These are phyloP conservation scores for Leptographium galeiforme DNA, from an alignment of 2,329 filamentous ascomycete genomes.

Conservation along the genomic window DNA sequence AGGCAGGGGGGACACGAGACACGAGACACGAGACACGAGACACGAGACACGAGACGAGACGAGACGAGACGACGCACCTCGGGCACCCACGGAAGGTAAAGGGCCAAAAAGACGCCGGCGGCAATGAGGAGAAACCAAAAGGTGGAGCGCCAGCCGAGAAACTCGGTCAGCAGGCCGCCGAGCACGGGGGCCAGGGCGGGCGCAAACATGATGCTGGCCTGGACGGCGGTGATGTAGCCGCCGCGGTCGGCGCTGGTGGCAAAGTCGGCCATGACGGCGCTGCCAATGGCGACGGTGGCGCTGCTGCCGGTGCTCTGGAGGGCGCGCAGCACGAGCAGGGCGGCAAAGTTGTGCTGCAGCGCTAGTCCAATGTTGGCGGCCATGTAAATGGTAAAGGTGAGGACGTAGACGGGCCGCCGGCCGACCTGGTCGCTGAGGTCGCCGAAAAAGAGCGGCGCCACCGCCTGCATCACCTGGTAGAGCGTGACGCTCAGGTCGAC, in stretches of 20 bases:
- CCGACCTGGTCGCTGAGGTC: conserved; percentile 34
- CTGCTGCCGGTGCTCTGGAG: conserved; percentile 38
- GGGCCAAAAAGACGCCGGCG: conserved; percentile 20
- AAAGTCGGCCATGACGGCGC: conserved; percentile 33
- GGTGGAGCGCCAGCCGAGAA: conserved; percentile 37
- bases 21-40: no score
- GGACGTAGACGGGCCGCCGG: conserved; percentile 31
- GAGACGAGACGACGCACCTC: conserved; percentile 4
- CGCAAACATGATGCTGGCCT: conserved; percentile 27
- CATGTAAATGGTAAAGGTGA: conserved; percentile 32
- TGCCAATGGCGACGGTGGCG: conserved; percentile 38
- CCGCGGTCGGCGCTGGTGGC: conserved; percentile 43
- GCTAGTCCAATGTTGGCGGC: conserved; percentile 31
- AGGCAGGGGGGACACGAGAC: no score
- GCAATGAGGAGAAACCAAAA: conserved; percentile 43
- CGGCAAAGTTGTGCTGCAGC: conserved; percentile 26
- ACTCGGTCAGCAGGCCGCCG: conserved; percentile 37
- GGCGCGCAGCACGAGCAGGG: conserved; percentile 33
- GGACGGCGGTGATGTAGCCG: conserved; percentile 34
- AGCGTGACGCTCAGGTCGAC: conserved; percentile 29
- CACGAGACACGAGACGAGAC: neutral
- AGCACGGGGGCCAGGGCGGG: conserved; percentile 32
- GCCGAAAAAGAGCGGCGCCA: conserved; percentile 37
- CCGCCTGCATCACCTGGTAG: conserved; percentile 36
- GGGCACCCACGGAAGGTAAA: conserved; percentile 15